A percentile compares a stretch with the other conserved stretches of the same genome.
Evolutionary conservation across 257 asterid species (phyloP).

Genomic region (Forsythia suspensa): DNA sequence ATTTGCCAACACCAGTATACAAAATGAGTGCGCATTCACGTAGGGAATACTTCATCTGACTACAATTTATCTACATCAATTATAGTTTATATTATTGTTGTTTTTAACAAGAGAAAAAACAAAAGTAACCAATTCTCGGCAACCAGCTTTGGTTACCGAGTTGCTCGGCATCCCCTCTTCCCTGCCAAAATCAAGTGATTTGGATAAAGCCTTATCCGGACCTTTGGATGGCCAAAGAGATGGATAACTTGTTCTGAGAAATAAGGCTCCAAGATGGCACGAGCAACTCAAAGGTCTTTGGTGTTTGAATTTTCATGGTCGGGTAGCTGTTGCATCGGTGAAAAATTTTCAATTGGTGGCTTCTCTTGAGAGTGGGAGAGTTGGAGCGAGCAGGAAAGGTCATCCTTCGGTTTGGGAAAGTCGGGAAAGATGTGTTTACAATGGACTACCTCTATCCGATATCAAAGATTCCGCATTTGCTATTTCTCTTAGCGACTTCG

Average conservation of each 20-base stretch:
- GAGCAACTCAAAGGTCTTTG: background rate
- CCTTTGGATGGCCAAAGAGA: background rate
- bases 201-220: background rate
- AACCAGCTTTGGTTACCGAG: too few relatives aligned
- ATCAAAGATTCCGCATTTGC: constrained; percentile 43
- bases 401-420: constrained; percentile 32
- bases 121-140: too few relatives aligned
- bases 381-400: background rate
- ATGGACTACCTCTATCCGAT: constrained; percentile 48
- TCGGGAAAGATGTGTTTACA: constrained; percentile 46
- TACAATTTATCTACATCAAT: too few relatives aligned
- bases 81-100: too few relatives aligned
- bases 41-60: too few relatives aligned
- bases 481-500: constrained; percentile 37
- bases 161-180: background rate
- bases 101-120: too few relatives aligned
- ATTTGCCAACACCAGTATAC: too few relatives aligned
- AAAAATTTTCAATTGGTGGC: background rate
- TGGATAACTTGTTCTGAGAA: background rate
- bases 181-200: background rate
- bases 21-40: too few relatives aligned
- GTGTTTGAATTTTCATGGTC: background rate
- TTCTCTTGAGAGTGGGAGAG: background rate
- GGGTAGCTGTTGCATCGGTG: background rate
- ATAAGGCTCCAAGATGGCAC: background rate